Evolutionary conservation across 495 filamentous ascomycete species (phyloP).

Genomic region (Usnea hakonensis): DNA sequence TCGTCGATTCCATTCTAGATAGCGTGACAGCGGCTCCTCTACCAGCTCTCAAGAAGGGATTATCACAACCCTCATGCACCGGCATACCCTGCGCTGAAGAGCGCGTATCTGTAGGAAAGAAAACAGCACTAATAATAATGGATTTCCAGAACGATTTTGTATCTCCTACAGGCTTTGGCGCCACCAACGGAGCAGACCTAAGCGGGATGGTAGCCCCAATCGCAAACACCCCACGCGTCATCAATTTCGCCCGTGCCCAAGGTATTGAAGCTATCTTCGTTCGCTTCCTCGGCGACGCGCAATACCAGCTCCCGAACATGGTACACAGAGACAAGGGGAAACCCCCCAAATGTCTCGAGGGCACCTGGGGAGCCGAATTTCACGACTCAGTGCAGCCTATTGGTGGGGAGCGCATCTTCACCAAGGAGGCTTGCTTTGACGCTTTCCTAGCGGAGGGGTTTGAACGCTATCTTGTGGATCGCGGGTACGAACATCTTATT

Average conservation of each 20-base stretch:
- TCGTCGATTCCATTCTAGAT: neutral
- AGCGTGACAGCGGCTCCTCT: too few relatives aligned
- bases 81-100: too few relatives aligned
- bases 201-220: neutral
- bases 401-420: neutral
- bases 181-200: neutral
- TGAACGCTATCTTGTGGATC: neutral
- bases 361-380: constrained; percentile 1
- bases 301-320: neutral
- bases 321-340: too few relatives aligned
- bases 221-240: neutral
- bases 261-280: neutral
- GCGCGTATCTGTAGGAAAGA: too few relatives aligned
- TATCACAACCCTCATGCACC: too few relatives aligned
- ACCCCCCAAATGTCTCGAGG: neutral
- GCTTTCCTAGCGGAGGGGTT: neutral
- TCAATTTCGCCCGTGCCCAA: neutral
- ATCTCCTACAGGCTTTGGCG: constrained; percentile 2
- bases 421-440: constrained; percentile 1
- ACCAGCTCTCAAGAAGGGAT: too few relatives aligned
- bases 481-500: neutral
- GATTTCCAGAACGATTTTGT: constrained; percentile 9
- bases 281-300: neutral
- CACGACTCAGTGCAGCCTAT: neutral
- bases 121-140: constrained; percentile 3